Conservation (phyloP, 768 basidiomycete species). For the Scleroderma bovista region DNA sequence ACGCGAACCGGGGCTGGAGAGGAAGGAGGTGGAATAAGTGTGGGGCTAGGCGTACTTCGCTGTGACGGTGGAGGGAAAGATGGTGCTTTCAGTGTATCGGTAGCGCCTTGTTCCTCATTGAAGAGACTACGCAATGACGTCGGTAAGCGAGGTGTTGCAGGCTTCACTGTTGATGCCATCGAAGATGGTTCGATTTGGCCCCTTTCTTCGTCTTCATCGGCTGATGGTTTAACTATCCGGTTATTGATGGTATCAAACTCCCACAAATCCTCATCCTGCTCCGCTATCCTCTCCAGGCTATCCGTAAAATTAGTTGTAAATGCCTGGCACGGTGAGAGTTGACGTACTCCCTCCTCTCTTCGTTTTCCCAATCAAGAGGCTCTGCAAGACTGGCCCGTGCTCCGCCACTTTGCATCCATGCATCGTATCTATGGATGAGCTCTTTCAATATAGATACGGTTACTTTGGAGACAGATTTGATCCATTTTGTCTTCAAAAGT, state of each 20-base stretch:
- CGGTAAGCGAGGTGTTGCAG: conserved; percentile 52
- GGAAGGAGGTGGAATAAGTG: conserved; percentile 23
- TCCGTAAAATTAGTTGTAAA: conserved; percentile 4
- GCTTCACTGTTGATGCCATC: conserved; percentile 44
- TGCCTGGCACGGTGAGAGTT: conserved; percentile 1
- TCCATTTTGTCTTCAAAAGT: conserved; percentile 83
- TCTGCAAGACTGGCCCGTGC: conserved; percentile 73
- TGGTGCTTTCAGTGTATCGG: conserved; percentile 41
- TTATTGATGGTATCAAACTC: conserved; percentile 72
- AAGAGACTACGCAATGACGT: conserved; percentile 78
- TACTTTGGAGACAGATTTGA: conserved; percentile 66
- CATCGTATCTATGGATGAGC: conserved; percentile 71
- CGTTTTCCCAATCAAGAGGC: conserved; percentile 66
- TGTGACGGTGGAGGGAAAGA: conserved; percentile 25
- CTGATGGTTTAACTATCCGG: conserved; percentile 24
- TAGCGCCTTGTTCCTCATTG: conserved; percentile 45
- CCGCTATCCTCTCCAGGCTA: conserved; percentile 16
- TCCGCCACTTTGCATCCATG: conserved; percentile 62
- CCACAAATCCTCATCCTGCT: conserved; percentile 47
- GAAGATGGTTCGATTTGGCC: conserved; percentile 11
- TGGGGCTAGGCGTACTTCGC: conserved; percentile 22
- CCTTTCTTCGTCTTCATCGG: conserved; percentile 21
- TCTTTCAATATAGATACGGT: conserved; percentile 71
- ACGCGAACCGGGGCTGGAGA: conserved; percentile 34
- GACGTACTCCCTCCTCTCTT: conserved; percentile 53